These are phyloP conservation scores for Amphibolis antarctica DNA, from an alignment of 106 monocot species.

Conservation along the genomic window DNA sequence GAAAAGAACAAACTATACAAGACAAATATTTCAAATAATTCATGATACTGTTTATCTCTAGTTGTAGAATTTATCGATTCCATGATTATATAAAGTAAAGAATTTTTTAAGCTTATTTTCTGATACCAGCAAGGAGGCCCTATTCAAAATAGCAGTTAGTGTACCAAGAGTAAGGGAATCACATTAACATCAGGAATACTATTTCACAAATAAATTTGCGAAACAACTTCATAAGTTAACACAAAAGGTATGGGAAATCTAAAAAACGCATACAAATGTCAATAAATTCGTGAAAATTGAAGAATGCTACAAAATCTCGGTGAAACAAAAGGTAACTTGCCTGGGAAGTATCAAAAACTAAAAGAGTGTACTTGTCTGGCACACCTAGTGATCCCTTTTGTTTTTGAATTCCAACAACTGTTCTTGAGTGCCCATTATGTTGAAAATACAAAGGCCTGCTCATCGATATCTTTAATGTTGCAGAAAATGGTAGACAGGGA, in stretches of 20 bases:
- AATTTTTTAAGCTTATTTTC: too few species aligned
- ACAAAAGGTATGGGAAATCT: too few species aligned
- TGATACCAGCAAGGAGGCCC: too few species aligned
- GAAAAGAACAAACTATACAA: neutral
- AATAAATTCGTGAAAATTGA: neutral
- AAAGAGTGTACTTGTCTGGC: conserved; percentile 43
- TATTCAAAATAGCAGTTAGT: too few species aligned
- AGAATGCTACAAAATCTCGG: neutral
- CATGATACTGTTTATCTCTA: neutral
- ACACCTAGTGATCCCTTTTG: conserved; percentile 31
- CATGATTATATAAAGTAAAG: too few species aligned
- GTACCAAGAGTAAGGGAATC: too few species aligned
- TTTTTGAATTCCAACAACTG: conserved; percentile 81
- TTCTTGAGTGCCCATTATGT: conserved; percentile 94
- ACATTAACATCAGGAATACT: too few species aligned
- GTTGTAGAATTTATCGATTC: too few species aligned
- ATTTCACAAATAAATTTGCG: too few species aligned
- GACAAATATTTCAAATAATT: neutral
- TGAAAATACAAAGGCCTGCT: conserved; percentile 92
- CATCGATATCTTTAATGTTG: conserved; percentile 9
- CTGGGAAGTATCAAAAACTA: conserved; percentile 82
- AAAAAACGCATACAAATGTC: too few species aligned
- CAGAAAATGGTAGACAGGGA: neutral
- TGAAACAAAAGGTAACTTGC: conserved; percentile 19
- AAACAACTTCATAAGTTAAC: too few species aligned